A percentile compares a stretch with the other conserved stretches of the same genome.
Evolutionary conservation across 2,329 filamentous ascomycete genomes (phyloP).

Genomic region (Septoria linicola): DNA sequence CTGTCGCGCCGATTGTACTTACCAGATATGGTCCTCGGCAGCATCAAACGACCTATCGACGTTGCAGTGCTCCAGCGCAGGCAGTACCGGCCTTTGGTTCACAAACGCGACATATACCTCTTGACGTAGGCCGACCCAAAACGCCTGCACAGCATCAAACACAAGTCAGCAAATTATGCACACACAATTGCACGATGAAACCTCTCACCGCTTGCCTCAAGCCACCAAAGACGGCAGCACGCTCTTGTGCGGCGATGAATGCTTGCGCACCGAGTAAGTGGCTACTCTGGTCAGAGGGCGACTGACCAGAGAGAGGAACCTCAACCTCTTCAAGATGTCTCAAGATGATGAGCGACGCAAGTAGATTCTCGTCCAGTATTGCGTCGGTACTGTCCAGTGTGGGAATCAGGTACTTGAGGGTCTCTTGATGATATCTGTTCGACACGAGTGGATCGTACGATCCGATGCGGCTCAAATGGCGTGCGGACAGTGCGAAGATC

Average conservation of each 20-base stretch:
- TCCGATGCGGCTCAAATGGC: slow-evolving; percentile 53
- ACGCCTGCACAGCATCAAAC: too few species aligned
- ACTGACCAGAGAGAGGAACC: slow-evolving; percentile 31
- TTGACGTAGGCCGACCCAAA: slow-evolving; percentile 59
- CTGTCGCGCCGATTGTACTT: too few species aligned
- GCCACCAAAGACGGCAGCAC: slow-evolving; percentile 38
- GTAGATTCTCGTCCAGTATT: slow-evolving; percentile 51
- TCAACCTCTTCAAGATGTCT: slow-evolving; percentile 60
- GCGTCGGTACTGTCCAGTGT: slow-evolving; percentile 45
- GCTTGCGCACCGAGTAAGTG: slow-evolving; percentile 38
- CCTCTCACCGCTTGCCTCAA: slow-evolving; percentile 50
- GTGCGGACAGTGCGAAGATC: slow-evolving; percentile 57
- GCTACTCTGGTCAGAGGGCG: slow-evolving; percentile 26
- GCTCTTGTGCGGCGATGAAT: slow-evolving; percentile 38
- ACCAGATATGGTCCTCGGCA: slow-evolving; percentile 54
- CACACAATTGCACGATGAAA: too few species aligned
- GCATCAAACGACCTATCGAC: slow-evolving; percentile 53
- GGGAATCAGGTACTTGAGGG: slow-evolving; percentile 52
- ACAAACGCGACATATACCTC: slow-evolving; percentile 57
- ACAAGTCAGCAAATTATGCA: too few species aligned
- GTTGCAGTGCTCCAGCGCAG: slow-evolving; percentile 53
- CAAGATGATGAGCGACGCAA: slow-evolving; percentile 58
- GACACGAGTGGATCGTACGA: slow-evolving; percentile 52
- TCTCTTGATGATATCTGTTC: slow-evolving; percentile 55
- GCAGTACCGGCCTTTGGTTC: slow-evolving; percentile 48